Conservation (phyloP, 345 rosid genomes). For the Citrus inodora region DNA sequence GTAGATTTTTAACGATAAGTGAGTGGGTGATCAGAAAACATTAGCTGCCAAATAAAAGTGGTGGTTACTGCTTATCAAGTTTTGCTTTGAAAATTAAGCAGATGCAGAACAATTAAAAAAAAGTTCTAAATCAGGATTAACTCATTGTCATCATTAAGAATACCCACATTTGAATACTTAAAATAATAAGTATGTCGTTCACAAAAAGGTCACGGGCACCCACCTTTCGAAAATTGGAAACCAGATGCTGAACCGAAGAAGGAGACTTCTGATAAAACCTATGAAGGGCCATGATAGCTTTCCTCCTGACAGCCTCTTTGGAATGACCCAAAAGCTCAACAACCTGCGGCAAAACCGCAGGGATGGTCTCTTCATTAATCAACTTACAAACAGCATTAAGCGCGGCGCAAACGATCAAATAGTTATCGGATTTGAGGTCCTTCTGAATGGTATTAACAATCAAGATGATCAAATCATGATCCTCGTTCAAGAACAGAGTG, state of each 20-base stretch:
- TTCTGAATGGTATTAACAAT: conserved; percentile 97
- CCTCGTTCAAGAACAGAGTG: conserved; percentile 86
- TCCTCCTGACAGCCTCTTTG: conserved; percentile 94
- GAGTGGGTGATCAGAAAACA: background rate
- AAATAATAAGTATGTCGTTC: background rate
- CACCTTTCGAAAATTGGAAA: conserved; percentile 89
- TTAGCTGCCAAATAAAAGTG: background rate
- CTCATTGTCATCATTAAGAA: background rate
- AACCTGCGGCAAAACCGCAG: conserved; percentile 91
- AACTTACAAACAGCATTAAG: conserved; percentile 83
- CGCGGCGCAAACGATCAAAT: conserved; percentile 81
- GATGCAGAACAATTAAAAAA: too few relatives aligned
- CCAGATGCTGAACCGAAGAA: conserved; percentile 78
- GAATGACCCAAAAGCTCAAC: conserved; percentile 75
- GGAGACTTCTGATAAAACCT: conserved; percentile 88
- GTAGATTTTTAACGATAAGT: background rate
- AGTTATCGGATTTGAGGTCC: conserved; percentile 92
- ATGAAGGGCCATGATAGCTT: conserved; percentile 98
- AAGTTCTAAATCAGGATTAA: background rate
- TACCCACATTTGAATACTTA: background rate
- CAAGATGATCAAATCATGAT: conserved; percentile 88
- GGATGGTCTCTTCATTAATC: conserved; percentile 98
- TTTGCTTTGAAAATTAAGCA: too few relatives aligned
- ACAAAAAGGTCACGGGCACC: background rate
- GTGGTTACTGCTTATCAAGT: background rate